A percentile compares a stretch with the other conserved stretches of the same genome.
These are phyloP conservation scores for Brassica hybrid DNA, from an alignment of 441 rosid species.

Conservation along the genomic window DNA sequence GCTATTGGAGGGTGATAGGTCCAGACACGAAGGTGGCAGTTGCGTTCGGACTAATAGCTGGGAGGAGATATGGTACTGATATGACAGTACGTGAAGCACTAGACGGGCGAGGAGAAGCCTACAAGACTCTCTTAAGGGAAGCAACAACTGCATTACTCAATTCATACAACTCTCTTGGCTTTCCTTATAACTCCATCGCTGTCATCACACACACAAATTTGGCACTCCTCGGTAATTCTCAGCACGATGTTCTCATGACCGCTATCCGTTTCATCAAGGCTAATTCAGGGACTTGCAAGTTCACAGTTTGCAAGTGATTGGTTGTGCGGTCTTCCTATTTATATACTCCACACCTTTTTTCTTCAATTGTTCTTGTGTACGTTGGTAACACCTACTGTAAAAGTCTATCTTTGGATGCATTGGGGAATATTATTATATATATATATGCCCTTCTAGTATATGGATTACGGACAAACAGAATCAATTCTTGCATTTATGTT, in stretches of 20 bases:
- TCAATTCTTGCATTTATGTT: constrained; percentile 1
- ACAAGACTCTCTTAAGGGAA: constrained; percentile 81
- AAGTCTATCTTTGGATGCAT: constrained; percentile 25
- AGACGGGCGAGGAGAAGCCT: constrained; percentile 76
- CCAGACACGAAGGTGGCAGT: constrained; percentile 68
- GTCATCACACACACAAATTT: constrained; percentile 59
- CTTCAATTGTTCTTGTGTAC: constrained; percentile 10
- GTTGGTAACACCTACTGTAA: constrained; percentile 28
- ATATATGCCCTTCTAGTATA: constrained; percentile 6
- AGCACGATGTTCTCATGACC: constrained; percentile 55
- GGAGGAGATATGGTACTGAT: constrained; percentile 61
- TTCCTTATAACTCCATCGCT: constrained; percentile 54
- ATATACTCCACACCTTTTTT: not conserved
- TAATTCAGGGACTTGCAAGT: constrained; percentile 74
- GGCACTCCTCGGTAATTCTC: constrained; percentile 69
- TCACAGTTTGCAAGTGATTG: constrained; percentile 75
- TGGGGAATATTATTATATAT: constrained; percentile 12
- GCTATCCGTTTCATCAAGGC: constrained; percentile 75
- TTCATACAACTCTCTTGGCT: constrained; percentile 71
- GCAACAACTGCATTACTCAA: constrained; percentile 82
- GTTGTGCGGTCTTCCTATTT: not conserved
- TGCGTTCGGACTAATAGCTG: constrained; percentile 69
- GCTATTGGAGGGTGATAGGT: constrained; percentile 75
- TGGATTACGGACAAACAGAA: constrained; percentile 2
- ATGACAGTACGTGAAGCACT: constrained; percentile 69